These are phyloP conservation scores for Neckera pumila DNA, from an alignment of 225 moss, liverwort and hornwort genomes.

Conservation along the genomic window DNA sequence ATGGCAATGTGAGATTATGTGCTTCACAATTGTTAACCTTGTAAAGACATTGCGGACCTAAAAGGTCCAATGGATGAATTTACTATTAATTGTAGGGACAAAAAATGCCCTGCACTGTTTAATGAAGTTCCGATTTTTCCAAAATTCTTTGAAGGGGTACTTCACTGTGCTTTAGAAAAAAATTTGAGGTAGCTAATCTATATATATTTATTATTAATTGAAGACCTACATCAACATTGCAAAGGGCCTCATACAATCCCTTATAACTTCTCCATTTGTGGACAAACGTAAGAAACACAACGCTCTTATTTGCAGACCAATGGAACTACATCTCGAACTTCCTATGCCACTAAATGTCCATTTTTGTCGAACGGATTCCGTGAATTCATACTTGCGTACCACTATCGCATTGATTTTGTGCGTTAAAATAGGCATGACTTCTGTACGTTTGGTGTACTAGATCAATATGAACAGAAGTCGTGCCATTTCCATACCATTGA, in stretches of 20 bases:
- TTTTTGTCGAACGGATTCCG: too few species aligned
- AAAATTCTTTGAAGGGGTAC: not conserved
- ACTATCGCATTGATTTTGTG: too few species aligned
- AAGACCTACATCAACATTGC: not conserved
- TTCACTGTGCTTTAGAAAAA: not conserved
- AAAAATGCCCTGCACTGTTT: too few species aligned
- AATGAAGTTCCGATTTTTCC: not conserved
- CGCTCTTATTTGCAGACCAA: not conserved
- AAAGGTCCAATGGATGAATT: too few species aligned
- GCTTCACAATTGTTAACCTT: rapidly evolving
- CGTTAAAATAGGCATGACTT: too few species aligned
- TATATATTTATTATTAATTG: not conserved
- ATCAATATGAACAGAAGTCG: too few species aligned
- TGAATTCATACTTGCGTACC: too few species aligned
- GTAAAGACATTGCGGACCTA: rapidly evolving
- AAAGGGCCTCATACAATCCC: not conserved
- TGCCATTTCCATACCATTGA: too few species aligned
- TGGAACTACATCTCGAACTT: too few species aligned
- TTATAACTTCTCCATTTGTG: not conserved
- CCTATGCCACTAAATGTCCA: too few species aligned
- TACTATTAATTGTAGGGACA: too few species aligned
- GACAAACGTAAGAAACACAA: not conserved
- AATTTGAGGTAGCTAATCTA: not conserved
- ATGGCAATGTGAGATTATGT: not conserved
- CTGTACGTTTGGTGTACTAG: too few species aligned